Evolutionary conservation across 1,284 basidiomycete species (phyloP).

Genomic region (Rhodotorula sp.): DNA sequence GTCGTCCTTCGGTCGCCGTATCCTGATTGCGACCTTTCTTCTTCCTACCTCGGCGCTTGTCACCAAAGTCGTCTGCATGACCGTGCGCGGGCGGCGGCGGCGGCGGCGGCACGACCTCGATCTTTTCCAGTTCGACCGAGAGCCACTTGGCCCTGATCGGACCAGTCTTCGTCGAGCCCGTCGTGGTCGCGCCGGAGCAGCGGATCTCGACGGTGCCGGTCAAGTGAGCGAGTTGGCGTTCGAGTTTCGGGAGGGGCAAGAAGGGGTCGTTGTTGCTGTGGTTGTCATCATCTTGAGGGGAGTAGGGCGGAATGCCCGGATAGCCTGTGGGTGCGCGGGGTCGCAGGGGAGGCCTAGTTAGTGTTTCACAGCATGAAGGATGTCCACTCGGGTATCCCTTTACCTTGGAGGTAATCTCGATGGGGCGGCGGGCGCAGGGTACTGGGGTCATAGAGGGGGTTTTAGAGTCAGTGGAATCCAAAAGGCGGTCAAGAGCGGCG

Average conservation of each 20-base stretch:
- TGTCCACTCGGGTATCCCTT: too few relatives aligned
- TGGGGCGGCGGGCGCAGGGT: constrained; percentile 8
- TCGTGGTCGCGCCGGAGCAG: neutral
- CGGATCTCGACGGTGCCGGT: constrained; percentile 27
- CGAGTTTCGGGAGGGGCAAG: constrained; percentile 10
- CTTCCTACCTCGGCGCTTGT: neutral
- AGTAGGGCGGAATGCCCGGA: constrained; percentile 25
- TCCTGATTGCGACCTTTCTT: neutral
- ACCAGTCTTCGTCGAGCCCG: neutral
- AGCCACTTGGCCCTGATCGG: constrained; percentile 19
- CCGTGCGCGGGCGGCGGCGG: neutral
- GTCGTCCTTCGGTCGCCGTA: neutral
- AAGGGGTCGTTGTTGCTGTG: constrained; percentile 13
- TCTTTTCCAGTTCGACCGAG: constrained; percentile 32
- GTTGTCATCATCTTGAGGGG: neutral
- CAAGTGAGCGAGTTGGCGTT: constrained; percentile 14
- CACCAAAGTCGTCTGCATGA: neutral
- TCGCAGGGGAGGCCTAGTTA: too few relatives aligned
- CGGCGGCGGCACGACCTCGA: constrained; percentile 19
- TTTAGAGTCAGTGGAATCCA: too few relatives aligned
- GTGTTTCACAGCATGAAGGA: too few relatives aligned
- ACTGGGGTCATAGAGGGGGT: too few relatives aligned
- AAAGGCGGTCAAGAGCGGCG: too few relatives aligned
- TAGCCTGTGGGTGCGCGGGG: constrained; percentile 10
- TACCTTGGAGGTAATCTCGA: constrained; percentile 10